These are phyloP conservation scores for Plasmodium adleri DNA, from an alignment of 169 alveolate species.

Conservation along the genomic window DNA sequence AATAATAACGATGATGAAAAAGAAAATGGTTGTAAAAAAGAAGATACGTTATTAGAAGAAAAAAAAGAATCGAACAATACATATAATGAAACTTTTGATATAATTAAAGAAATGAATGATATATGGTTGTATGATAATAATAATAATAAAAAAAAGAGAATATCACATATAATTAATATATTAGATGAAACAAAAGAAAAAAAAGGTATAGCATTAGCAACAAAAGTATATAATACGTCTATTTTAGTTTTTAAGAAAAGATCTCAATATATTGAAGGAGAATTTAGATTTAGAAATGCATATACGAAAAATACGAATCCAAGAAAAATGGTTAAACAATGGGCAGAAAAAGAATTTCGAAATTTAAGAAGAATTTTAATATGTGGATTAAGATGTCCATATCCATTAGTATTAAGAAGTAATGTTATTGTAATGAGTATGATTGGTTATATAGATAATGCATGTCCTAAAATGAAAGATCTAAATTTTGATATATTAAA, in stretches of 20 bases:
- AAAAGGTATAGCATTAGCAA: conserved; percentile 91
- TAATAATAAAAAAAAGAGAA: conserved; percentile 58
- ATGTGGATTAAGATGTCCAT: conserved; percentile 95
- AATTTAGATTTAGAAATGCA: conserved; percentile 97
- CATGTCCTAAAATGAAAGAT: conserved; percentile 81
- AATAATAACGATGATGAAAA: conserved; percentile 5
- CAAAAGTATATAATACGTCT: conserved; percentile 98
- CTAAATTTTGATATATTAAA: conserved; percentile 75
- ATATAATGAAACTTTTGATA: conserved; percentile 29
- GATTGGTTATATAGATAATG: conserved; percentile 86
- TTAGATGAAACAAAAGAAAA: conserved; percentile 7
- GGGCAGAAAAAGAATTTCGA: conserved; percentile 99
- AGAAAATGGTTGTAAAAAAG: not conserved
- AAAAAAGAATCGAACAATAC: not conserved
- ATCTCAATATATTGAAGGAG: conserved; percentile 98
- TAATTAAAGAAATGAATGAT: conserved; percentile 46
- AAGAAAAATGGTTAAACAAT: conserved; percentile 98
- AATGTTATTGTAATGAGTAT: conserved; percentile 98
- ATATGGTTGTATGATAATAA: conserved; percentile 56
- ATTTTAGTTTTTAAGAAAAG: conserved; percentile 98
- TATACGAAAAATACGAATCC: conserved; percentile 96
- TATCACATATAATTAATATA: not conserved
- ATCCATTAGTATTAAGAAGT: conserved; percentile 94
- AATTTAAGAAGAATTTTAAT: conserved; percentile 94
- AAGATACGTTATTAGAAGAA: not conserved